A percentile compares a stretch with the other conserved stretches of the same genome.
phyloP scores from a whole-genome alignment of 83 land plant genomes.

The Picea engelmannii region DNA sequence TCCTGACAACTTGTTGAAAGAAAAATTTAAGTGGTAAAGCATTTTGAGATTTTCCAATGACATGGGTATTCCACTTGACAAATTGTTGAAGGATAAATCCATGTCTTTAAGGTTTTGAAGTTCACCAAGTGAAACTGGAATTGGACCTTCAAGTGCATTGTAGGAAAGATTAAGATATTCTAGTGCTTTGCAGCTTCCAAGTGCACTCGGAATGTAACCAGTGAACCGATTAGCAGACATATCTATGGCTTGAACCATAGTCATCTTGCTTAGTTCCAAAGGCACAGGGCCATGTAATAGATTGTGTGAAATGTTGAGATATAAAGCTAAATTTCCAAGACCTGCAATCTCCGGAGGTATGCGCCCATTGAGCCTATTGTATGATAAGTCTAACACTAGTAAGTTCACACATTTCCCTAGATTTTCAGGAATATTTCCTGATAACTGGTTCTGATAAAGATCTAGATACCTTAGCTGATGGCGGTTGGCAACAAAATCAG shows the following conservation, averaged over 20 bases:
- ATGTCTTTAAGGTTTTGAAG: background rate
- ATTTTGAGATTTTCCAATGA: too few relatives aligned
- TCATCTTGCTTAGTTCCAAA: slow-evolving; percentile 29
- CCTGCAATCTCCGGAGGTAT: slow-evolving; percentile 34
- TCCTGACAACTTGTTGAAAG: slow-evolving; percentile 18
- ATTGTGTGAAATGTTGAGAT: slow-evolving; percentile 52
- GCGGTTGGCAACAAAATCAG: slow-evolving; percentile 29
- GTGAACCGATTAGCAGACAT: slow-evolving; percentile 28
- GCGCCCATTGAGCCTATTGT: slow-evolving; percentile 39
- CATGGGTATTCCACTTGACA: background rate
- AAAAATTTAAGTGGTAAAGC: background rate
- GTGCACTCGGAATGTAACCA: too few relatives aligned
- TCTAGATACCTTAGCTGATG: slow-evolving; percentile 26
- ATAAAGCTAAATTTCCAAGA: slow-evolving; percentile 31
- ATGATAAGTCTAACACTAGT: slow-evolving; percentile 40
- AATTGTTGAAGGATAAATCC: background rate
- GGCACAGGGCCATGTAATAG: slow-evolving; percentile 39
- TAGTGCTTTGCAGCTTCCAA: background rate
- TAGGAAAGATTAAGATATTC: background rate
- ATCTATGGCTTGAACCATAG: slow-evolving; percentile 52
- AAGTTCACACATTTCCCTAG: slow-evolving; percentile 25
- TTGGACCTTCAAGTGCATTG: background rate
- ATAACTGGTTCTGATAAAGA: slow-evolving; percentile 40
- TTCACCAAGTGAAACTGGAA: background rate
- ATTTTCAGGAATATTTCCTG: slow-evolving; percentile 44